Evolutionary conservation across 2,329 filamentous ascomycete genomes (phyloP), one percentile per base, ranked within the genome.

Genomic region (Colletotrichum caudatum): DNA sequence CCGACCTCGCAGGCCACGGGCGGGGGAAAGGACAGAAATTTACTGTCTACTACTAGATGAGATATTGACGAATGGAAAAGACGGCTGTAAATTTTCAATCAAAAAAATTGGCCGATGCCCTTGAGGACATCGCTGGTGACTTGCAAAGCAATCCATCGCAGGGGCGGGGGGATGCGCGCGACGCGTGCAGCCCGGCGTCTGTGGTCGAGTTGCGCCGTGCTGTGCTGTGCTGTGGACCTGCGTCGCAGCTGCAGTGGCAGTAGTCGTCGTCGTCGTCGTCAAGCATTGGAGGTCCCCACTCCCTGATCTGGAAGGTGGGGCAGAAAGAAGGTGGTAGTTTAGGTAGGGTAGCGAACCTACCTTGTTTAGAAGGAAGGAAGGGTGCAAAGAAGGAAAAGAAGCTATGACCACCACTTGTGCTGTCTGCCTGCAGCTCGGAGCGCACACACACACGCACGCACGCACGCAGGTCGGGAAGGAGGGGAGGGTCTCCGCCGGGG

Each of bases 241-340:
- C 64, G 64, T 59, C 56, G 57, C 53, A 33, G 53, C 53, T 56
- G 53, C 53, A 35, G 53, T 37, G 46, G 50, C 18, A 46, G 14
- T 20, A 35, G 57, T 54, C 1, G 58, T 35, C 20, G 56, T 20
- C 5, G 54, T 37, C 8, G 65, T 63, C 46, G 58, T 67, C 23
- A 11, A 33, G 33, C 41, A 35, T 9, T 37, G 26, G 20, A 35
- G 48, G 48, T 23, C 23, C 50, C 68, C 20, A n/a, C 18, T 71
- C 68, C 68, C 68, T 67, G 64, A 71, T 71, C 41, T 59, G 68
- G 68, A 67, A 71, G 35, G 68, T 71, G 68, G 68, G 51, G 66
- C 68, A 58, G 44, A 51, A 51, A 29, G 46, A 46, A 46, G 46
- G 33, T 29, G 26, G 26, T 29, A 3, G 29, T 29, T 29, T 29